A percentile compares a stretch with the other conserved stretches of the same genome.
phyloP scores from a whole-genome alignment of 345 rosid genomes.

The Lenwebbia sp. region DNA sequence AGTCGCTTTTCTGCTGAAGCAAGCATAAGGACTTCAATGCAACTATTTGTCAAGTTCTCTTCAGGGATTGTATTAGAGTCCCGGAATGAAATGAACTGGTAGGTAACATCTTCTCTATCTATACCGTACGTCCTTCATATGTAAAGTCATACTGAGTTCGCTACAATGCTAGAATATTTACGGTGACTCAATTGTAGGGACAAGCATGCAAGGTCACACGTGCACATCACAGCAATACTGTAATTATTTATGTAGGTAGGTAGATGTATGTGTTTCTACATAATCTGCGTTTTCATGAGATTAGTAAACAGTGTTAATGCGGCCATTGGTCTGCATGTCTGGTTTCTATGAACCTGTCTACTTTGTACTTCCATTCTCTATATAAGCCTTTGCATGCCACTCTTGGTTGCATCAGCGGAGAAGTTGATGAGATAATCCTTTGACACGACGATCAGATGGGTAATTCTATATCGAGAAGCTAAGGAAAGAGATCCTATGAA shows the following conservation, averaged over 20 bases:
- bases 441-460: no score
- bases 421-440: no score
- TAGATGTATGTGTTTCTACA: background rate
- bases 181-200: background rate
- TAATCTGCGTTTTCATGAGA: background rate
- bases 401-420: no score
- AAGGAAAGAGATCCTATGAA: no score
- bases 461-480: no score
- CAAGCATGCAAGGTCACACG: background rate
- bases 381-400: no score
- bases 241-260: background rate
- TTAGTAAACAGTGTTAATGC: background rate
- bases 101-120: background rate
- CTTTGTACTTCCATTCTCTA: no score
- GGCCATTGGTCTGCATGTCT: background rate
- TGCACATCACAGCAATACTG: background rate
- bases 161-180: background rate
- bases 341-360: background rate
- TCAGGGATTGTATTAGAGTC: conserved; percentile 80
- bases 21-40: conserved; percentile 87
- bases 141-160: background rate
- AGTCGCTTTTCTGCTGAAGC: conserved; percentile 70
- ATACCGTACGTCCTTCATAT: background rate
- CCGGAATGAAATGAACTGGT: conserved; percentile 81
- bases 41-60: conserved; percentile 79